Percentiles rank a stretch among this genome's conserved stretches.
Conservation (phyloP, 768 basidiomycete genomes). For the Podaxis sp. region DNA sequence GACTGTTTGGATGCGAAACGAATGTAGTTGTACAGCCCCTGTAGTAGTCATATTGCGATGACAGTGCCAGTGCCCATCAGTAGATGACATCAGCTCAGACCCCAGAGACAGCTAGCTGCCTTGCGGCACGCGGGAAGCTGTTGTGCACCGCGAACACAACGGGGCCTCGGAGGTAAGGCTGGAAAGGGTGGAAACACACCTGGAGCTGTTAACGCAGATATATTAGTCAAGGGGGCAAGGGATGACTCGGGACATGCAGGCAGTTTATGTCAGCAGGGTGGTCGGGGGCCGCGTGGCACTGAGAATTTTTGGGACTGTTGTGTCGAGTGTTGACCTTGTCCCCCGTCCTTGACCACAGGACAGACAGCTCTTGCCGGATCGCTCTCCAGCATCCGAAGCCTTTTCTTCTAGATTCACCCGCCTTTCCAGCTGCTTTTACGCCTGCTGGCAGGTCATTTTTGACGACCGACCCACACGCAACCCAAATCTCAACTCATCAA, state of each 20-base stretch:
- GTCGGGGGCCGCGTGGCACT: slow-evolving; percentile 4
- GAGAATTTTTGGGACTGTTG: slow-evolving; percentile 16
- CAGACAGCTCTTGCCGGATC: slow-evolving; percentile 40
- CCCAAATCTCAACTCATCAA: slow-evolving; percentile 51
- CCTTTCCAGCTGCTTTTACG: slow-evolving; percentile 62
- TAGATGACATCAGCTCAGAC: slow-evolving; percentile 9
- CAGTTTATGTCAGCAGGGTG: slow-evolving; percentile 10
- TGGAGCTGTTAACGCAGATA: neutral
- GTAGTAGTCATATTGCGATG: neutral
- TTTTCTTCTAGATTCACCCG: slow-evolving; percentile 42
- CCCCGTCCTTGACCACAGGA: slow-evolving; percentile 41
- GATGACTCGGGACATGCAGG: neutral
- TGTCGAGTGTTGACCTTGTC: slow-evolving; percentile 34
- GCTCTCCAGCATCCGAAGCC: slow-evolving; percentile 45
- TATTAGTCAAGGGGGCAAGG: neutral
- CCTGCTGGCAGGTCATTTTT: slow-evolving; percentile 92
- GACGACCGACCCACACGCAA: slow-evolving; percentile 76
- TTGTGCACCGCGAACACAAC: neutral
- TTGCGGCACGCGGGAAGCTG: neutral
- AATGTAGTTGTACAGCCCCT: slow-evolving; percentile 1
- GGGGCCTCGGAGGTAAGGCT: neutral
- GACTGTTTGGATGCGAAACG: neutral
- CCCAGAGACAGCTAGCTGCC: neutral
- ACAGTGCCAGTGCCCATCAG: neutral
- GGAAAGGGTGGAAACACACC: neutral